Base-by-base conservation (phyloP, 306 rosid species). In the Begonia masoniana region DNA sequence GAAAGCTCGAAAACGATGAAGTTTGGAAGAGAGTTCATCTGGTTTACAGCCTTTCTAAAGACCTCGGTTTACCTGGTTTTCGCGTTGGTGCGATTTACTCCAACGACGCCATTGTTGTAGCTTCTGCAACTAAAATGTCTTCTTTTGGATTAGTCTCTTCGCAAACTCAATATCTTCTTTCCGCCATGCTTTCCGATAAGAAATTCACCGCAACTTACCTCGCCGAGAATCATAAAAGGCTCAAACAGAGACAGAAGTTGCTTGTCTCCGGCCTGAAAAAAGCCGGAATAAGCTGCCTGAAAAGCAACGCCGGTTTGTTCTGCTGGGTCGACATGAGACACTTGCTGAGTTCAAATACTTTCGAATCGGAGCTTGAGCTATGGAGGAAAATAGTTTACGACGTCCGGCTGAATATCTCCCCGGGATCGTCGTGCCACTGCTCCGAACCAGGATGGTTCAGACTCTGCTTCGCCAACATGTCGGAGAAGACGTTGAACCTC, bases 381-480 rank as follows among this genome's bases (percentile, higher is more conserved):
- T 87, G 94, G 94, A 78, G 61, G 62, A 76, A 13, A 46, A 70
- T 83, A 24, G 47, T 87, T 10, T 68, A 57, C 39, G 70, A 60
- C 2, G 83, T 78, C 41, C 54, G 75, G 12, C 43, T 87, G 68
- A 87, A 87, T 57, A 75, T 87, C 50, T 87, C 94, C 7, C 82
- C 96, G 0, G 94, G 94, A 0, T 72, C 84, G n/a, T 87, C 96
- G 47, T 87, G 84, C 46, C 94, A 87, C 17, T 87, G 96, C 63
- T 50, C 69, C 17, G 94, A 87, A 59, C 89, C 96, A 0, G 96
- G 96, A 2, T 87, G 96, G 96, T 87, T 87, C 52, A 60, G 96
- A 43, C 19, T 87, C 14, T 87, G 96, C 67, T 87, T 80, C 58
- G 84, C 96, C 4, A 81, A 87, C 53, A 72, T 87, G 79, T 76